Percentiles rank a stretch among this genome's conserved stretches.
phyloP scores from a whole-genome alignment of 805 yeast species.

The Yarrowia hollandica region DNA sequence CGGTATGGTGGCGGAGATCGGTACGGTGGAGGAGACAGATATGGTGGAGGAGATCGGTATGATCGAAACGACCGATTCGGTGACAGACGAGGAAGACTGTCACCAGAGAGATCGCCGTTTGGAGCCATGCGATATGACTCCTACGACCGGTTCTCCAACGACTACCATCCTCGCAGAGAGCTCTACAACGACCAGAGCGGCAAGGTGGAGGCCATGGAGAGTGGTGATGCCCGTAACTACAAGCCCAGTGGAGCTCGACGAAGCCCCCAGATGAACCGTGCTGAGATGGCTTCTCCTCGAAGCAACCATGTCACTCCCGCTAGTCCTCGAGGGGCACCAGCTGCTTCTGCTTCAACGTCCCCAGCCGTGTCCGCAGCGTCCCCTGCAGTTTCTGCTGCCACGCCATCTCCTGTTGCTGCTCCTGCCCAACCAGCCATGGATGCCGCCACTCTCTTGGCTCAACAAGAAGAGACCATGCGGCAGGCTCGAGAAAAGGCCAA shows the following conservation, averaged over 20 bases:
- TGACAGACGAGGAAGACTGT: constrained; percentile 18
- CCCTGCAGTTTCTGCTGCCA: neutral
- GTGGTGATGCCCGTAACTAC: constrained; percentile 9
- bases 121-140: constrained; percentile 30
- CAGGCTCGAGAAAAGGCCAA: constrained; percentile 41
- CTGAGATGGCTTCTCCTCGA: neutral
- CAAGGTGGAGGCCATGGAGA: constrained; percentile 33
- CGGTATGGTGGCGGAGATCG: neutral
- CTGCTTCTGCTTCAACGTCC: neutral
- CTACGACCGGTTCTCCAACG: constrained; percentile 35
- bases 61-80: neutral
- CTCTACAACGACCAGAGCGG: constrained; percentile 36
- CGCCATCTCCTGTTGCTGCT: neutral
- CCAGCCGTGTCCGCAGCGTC: neutral
- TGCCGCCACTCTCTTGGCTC: constrained; percentile 32
- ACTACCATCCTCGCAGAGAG: constrained; percentile 36
- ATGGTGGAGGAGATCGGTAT: neutral
- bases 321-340: neutral
- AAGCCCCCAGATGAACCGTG: neutral
- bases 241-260: neutral
- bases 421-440: neutral
- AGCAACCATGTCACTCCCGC: neutral
- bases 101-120: neutral
- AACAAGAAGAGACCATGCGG: constrained; percentile 42
- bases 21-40: neutral